Base-by-base conservation (phyloP, 1,284 basidiomycete genomes). In the Inonotus obliquus region DNA sequence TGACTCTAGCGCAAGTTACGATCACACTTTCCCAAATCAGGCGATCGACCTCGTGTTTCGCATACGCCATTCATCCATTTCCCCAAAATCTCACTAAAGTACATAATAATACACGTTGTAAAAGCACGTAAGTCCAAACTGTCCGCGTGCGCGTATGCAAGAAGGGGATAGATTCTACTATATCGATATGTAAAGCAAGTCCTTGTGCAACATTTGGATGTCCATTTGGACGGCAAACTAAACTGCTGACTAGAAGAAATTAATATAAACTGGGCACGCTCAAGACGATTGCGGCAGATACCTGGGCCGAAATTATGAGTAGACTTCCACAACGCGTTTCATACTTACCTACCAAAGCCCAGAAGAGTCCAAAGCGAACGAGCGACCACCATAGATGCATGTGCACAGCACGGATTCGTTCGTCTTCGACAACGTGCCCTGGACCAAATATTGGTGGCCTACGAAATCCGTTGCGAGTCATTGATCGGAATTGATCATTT, bases 341-440 rank as follows among this genome's bases (percentile, higher is more conserved):
- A 23, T 21, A 51, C 25, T 51, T 38, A 63, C 69, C 59, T 54
- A 74, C 71, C 56, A 68, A 52, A 19, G 69, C 62, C 55, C 66
- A 65, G 21, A 60, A 62, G 19, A 69, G 27, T 9, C 69, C 73
- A 48, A 71, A 65, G 23, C 63, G 58, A 4, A 67, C 57, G 29
- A 76, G 70, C 17, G 75, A 73, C 29, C 67, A 68, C 67, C 76
- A 56, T 39, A 76, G 61, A 56, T 66, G 65, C 35, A 38, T 65
- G 65, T 79, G 77, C 54, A 73, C 71, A n/a, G 67, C 70, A 51
- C 70, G 69, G 45, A 79, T 76, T 27, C 73, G 68, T 58, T 72
- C 73, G 61, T 79, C 76, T 44, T 73, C 67, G 41, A 78, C 73
- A 35, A 74, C 71, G 47, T 67, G 68, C 62, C 77, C 75, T 5